Evolutionary conservation across 345 rosid genomes (phyloP), one percentile per base, ranked within the genome.

Genomic region (Ceriops tagal): DNA sequence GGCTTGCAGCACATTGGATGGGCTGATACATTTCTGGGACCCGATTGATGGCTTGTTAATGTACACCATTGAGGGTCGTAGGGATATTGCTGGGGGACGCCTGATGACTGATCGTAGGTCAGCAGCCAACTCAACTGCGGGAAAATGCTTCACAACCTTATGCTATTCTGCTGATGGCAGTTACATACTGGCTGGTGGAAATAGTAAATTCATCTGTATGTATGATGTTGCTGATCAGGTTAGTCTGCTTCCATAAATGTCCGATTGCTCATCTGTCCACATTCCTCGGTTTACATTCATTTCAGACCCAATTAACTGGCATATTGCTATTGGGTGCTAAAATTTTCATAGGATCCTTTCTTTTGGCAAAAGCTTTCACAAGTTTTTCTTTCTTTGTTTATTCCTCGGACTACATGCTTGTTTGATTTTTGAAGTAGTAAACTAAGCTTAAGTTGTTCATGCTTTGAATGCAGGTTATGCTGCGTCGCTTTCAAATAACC

Each of bases 161-260:
- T 92, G 96, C 76, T 95, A 86, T 83, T 86, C 96, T 51, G 99
- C 98, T 74, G 99, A 95, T 76, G 99, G 99, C 71, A 88, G 92
- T 80, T 90, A 87, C 71, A 86, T 95, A 68, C 77, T 92, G 79
- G 99, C 96, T 28, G 99, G 96, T 37, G 98, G 99, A 72, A 88
- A 80, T 70, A 95, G 98, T 83, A 95, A 96, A 87, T 95, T 79
- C 78, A 90, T 95, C 51, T 95, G 99, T 77, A 88, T 95, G 91
- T 95, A 95, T 75, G 99, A 92, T 79, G 86, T 95, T 68, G 81
- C 91, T 28, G 99, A 95, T 81, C 99, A 92, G 96, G 99, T 95
- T 53, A 66, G 87, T 77, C 58, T 63, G 5, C 46, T 11, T 39
- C 11, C 21, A 15, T 43, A 43, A 43, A 43, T 43, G 49, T 43